Evolutionary conservation across 768 basidiomycete species (phyloP).

Genomic region (Omphalotus guepiniiformis): DNA sequence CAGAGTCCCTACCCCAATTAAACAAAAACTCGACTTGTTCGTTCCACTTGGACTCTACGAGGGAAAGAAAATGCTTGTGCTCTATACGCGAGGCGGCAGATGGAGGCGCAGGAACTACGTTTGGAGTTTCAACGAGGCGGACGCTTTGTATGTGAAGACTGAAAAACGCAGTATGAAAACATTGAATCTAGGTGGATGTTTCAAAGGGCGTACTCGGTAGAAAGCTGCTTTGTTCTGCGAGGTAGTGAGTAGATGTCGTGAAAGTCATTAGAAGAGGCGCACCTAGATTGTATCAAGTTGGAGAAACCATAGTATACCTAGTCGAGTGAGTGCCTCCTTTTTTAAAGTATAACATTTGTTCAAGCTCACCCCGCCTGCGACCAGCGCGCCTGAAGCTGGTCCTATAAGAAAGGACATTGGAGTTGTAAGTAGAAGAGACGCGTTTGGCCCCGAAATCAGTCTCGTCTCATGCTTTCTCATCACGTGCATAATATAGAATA

Average conservation of each 20-base stretch:
- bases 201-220: conserved; percentile 44
- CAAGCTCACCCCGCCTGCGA: conserved; percentile 56
- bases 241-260: too few relatives aligned
- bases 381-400: conserved; percentile 65
- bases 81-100: conserved; percentile 52
- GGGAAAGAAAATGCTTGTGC: conserved; percentile 39
- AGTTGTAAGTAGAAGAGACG: too few relatives aligned
- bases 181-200: neutral
- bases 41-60: conserved; percentile 58
- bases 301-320: conserved; percentile 74
- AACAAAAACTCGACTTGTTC: conserved; percentile 46
- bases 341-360: neutral
- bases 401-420: conserved; percentile 41
- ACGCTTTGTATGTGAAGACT: conserved; percentile 48
- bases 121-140: conserved; percentile 48
- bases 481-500: too few relatives aligned
- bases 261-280: too few relatives aligned
- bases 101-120: conserved; percentile 43
- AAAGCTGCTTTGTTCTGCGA: conserved; percentile 35
- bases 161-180: neutral
- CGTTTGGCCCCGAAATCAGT: too few relatives aligned
- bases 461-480: too few relatives aligned
- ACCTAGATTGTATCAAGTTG: conserved; percentile 57
- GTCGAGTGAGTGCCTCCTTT: neutral
- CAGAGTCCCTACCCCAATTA: conserved; percentile 39